phyloP scores from a whole-genome alignment of 2,329 filamentous ascomycete species.

The Pseudopithomyces chartarum region DNA sequence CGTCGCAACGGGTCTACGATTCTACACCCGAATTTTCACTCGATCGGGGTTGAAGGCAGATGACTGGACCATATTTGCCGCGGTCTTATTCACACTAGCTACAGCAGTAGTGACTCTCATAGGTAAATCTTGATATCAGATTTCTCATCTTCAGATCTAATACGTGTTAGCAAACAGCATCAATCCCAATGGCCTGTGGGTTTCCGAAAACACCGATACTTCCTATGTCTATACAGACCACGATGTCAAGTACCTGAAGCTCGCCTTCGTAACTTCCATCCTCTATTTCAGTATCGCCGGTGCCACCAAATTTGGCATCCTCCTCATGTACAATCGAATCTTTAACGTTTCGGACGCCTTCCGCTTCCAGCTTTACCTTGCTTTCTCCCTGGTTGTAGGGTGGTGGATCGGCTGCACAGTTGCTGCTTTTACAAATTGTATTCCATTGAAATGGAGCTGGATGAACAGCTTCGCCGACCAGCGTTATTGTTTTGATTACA shows the following conservation, averaged over 20 bases:
- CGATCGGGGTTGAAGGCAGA: slow-evolving; percentile 2
- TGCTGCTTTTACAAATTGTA: slow-evolving; percentile 8
- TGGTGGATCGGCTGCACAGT: slow-evolving; percentile 14
- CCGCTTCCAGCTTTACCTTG: slow-evolving; percentile 1
- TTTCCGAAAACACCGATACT: slow-evolving; percentile 6
- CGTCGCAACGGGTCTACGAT: neutral
- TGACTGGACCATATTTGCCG: slow-evolving; percentile 4
- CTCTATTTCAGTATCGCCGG: slow-evolving; percentile 8
- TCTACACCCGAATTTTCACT: slow-evolving; percentile 5
- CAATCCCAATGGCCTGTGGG: slow-evolving; percentile 6
- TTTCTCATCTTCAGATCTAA: neutral
- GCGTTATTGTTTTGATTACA: slow-evolving; percentile 8
- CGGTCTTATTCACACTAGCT: slow-evolving; percentile 1
- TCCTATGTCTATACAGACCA: slow-evolving; percentile 6
- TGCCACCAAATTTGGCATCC: slow-evolving; percentile 7
- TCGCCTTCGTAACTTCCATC: slow-evolving; percentile 5
- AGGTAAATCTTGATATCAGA: neutral
- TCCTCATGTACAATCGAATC: slow-evolving; percentile 12
- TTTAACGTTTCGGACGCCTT: slow-evolving; percentile 8
- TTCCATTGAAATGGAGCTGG: slow-evolving; percentile 10
- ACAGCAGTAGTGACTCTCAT: neutral
- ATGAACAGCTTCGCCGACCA: slow-evolving; percentile 7
- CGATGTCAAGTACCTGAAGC: slow-evolving; percentile 7
- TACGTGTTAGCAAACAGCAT: slow-evolving; percentile 1
- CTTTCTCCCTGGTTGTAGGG: neutral